Evolutionary conservation across 768 basidiomycete genomes (phyloP).

Genomic region (Sistotremastrum niveocremeum): DNA sequence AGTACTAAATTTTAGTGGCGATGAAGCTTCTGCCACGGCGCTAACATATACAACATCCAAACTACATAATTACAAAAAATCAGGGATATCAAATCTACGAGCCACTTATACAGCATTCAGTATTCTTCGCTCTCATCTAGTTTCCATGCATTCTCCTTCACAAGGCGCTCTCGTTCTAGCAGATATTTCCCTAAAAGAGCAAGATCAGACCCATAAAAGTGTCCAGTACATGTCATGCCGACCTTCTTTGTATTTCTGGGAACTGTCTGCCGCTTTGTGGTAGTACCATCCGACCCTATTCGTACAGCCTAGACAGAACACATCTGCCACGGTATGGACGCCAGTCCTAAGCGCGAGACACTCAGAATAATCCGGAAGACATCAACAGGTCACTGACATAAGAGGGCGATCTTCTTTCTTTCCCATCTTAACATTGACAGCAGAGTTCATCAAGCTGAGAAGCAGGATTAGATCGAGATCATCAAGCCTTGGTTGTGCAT

Average conservation of each 20-base stretch:
- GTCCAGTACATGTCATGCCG: constrained; percentile 4
- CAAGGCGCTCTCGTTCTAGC: constrained; percentile 62
- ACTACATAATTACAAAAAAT: no score
- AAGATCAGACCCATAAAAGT: neutral
- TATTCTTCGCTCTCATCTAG: constrained; percentile 26
- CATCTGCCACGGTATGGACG: constrained; percentile 69
- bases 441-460: constrained; percentile 60
- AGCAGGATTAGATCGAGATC: neutral
- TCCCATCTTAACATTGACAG: constrained; percentile 62
- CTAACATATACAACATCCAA: no score
- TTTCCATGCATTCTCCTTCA: constrained; percentile 74
- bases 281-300: constrained; percentile 77
- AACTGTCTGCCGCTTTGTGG: constrained; percentile 58
- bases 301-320: constrained; percentile 67
- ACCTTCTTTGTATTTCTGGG: constrained; percentile 85
- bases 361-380: constrained; percentile 1
- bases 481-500: constrained; percentile 13
- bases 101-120: no score
- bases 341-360: constrained; percentile 41
- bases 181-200: constrained; percentile 57
- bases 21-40: no score
- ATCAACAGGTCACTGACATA: constrained; percentile 29
- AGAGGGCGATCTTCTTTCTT: constrained; percentile 61
- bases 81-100: no score
- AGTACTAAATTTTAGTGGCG: no score